Evolutionary conservation across 306 rosid genomes (phyloP), one percentile per base, ranked within the genome.

Genomic region (Cucurbita ficifolia): DNA sequence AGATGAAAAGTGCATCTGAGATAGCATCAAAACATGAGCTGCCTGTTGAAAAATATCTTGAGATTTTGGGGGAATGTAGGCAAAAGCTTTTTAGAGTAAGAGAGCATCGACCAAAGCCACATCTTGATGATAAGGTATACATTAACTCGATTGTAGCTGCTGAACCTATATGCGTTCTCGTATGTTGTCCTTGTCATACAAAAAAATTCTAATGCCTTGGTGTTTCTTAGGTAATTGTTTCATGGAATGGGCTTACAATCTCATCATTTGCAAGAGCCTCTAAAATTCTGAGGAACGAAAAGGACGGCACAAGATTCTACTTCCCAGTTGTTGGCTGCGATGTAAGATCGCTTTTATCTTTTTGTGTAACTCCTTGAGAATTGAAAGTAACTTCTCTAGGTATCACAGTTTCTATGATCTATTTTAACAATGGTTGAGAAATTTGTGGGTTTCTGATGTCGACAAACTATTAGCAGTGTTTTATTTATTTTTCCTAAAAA

Each of bases 211-310:
- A 80, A 81, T 77, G 33, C 35, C 35, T 22, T 7, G 68, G n/a
- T 79, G 72, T 77, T 72, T 70, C 46, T 39, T 85, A 93, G 98
- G 98, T 93, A 48, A 93, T 93, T 73, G 98, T 90, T 35, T 86
- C 98, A 7, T 93, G 97, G 98, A 93, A 93, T 82, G 98, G 98
- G 68, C 83, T 93, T 81, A 88, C 79, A 56, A 85, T 93, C 68
- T 93, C 98, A 78, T 82, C 97, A 67, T 88, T 90, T 84, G 98
- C 96, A 39, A 88, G 98, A 80, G 97, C 97, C 69, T 93, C 98
- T 24, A 84, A 85, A 84, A 85, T 90, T 81, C 94, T 93, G 49
- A 85, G 81, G 87, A 74, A 82, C 52, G 94, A 89, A 79, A 54
- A 77, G 35, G 77, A 81, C 76, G 87, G 85, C 77, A 80, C 85